Conservation (phyloP, 306 rosid species). For the Acacia melanoxylon region DNA sequence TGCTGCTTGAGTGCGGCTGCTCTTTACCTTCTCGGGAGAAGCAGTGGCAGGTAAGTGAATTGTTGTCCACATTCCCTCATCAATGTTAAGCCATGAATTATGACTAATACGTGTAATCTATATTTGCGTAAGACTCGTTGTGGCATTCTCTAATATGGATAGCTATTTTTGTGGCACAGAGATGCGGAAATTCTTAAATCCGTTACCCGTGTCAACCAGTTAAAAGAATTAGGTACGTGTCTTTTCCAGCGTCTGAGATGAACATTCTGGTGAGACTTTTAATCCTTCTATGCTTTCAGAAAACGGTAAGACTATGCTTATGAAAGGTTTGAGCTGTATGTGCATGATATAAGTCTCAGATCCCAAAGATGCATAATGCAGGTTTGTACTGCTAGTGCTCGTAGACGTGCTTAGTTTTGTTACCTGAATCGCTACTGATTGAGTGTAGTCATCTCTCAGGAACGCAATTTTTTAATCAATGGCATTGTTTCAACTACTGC, state of each 20-base stretch:
- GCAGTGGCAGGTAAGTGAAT: conserved; percentile 75
- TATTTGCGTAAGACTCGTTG: neutral
- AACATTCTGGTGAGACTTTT: neutral
- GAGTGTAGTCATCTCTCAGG: neutral
- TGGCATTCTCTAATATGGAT: neutral
- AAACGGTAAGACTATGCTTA: neutral
- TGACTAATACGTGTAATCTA: neutral
- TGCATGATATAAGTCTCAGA: neutral
- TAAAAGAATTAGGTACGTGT: conserved; percentile 81
- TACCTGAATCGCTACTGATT: neutral
- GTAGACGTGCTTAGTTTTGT: neutral
- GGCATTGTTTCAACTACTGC: conserved; percentile 8
- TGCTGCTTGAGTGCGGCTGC: conserved; percentile 97
- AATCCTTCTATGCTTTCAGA: conserved; percentile 18
- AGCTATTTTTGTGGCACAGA: conserved; percentile 42
- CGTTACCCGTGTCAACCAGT: conserved; percentile 76
- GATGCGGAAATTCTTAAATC: conserved; percentile 84
- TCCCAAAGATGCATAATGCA: neutral
- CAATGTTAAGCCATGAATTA: neutral
- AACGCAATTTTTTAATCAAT: neutral
- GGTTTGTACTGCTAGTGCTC: neutral
- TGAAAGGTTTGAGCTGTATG: conserved; percentile 4
- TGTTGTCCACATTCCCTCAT: neutral
- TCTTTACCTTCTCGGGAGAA: conserved; percentile 94
- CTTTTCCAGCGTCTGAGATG: conserved; percentile 1